Evolutionary conservation across 805 yeast species (phyloP).

Genomic region (Myxozyma mucilagina): DNA sequence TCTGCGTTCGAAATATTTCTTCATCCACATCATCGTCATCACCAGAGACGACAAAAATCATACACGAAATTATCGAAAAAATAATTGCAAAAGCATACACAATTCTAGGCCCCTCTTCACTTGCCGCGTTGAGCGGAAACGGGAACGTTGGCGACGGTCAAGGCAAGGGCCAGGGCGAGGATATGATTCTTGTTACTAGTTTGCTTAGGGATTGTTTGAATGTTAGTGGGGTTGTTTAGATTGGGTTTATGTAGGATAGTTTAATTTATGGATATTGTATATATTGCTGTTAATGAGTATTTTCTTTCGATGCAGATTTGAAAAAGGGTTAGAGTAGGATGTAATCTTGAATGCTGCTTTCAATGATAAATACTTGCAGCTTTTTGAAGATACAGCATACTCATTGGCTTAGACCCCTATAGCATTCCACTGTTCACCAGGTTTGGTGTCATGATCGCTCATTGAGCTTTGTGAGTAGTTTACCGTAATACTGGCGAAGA

Average conservation of each 20-base stretch:
- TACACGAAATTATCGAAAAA: slow-evolving; percentile 15
- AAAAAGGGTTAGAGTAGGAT: too few relatives aligned
- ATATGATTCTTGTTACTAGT: slow-evolving; percentile 25
- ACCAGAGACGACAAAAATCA: not conserved
- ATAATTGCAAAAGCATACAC: slow-evolving; percentile 20
- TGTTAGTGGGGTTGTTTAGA: slow-evolving; percentile 12
- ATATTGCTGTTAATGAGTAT: too few relatives aligned
- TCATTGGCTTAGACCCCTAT: too few relatives aligned
- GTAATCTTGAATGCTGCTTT: too few relatives aligned
- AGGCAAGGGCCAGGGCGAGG: slow-evolving; percentile 15
- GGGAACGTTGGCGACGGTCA: not conserved
- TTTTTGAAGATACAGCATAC: too few relatives aligned
- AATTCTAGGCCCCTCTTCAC: slow-evolving; percentile 23
- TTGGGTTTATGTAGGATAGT: not conserved
- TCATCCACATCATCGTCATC: too few relatives aligned
- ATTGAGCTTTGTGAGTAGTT: too few relatives aligned
- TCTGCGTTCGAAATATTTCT: slow-evolving; percentile 14
- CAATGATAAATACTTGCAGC: too few relatives aligned
- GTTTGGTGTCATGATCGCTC: too few relatives aligned
- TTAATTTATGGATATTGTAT: not conserved
- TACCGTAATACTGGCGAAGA: too few relatives aligned
- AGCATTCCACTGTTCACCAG: too few relatives aligned
- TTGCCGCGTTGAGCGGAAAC: slow-evolving; percentile 12
- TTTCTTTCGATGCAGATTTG: too few relatives aligned
- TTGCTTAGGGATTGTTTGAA: slow-evolving; percentile 25